Evolutionary conservation across 108 stramenopile species (phyloP), one percentile per base, ranked within the genome.

Genomic region (Skeletonema costatum): DNA sequence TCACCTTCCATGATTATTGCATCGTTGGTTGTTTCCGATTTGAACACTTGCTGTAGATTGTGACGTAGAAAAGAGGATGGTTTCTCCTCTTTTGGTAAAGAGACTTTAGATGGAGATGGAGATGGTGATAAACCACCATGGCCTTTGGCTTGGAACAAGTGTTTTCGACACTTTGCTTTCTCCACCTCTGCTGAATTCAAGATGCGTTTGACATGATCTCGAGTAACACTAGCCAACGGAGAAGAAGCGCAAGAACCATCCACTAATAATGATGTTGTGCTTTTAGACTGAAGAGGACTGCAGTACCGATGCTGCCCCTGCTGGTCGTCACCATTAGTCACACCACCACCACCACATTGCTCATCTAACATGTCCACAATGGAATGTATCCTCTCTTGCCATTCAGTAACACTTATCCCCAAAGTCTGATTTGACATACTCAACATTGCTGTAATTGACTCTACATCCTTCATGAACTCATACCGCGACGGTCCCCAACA

Each of bases 401-500:
- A 75, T 32, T 81, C 80, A 2, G 69, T 58, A 4, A 44, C 64
- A 75, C 46, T 29, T 16, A 81, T 35, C 19, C 30, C 61, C 53
- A 66, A 14, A 4, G 30, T 13, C 19, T 58, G 2, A 16, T 46
- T 46, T 46, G 16, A 21, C 13, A 44, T 46, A 12, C 64, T 58
- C 51, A 81, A 32, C 21, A 64, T 48, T 5, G 29, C 25, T 31
- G 25, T 48, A 60, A 75, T 51, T 31, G 32, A 66, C 0, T 75
- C 64, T 11, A 66, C 58, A 64, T 81, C 74, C 30, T 71, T 75
- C 4, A 81, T 7, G 46, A 81, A 73, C 3, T 74, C 63, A 70
- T 81, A 58, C 5, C 80, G 74, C 10, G 80, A 81, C 10, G 80
- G 80, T n/a, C 80, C 80, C 51, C 44, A 46, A n/a, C 44, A 46